These are phyloP conservation scores for Artemisia annua DNA, from an alignment of 129 eudicot genomes.

Conservation along the genomic window DNA sequence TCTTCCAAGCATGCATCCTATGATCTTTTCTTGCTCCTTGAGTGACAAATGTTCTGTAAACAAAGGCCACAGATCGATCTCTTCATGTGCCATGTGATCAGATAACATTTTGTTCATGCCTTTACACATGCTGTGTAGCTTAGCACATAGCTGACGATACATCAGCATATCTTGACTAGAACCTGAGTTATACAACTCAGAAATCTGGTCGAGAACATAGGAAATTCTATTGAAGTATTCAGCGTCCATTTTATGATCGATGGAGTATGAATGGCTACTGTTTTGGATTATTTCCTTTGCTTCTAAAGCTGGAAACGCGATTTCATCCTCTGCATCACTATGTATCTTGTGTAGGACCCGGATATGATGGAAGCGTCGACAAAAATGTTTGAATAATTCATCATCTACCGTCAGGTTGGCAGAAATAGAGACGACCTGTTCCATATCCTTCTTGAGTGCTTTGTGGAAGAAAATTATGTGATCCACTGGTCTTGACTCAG, in stretches of 20 bases:
- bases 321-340: slow-evolving; percentile 72
- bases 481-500: slow-evolving; percentile 73
- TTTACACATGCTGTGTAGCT: slow-evolving; percentile 70
- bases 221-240: slow-evolving; percentile 65
- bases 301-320: slow-evolving; percentile 91
- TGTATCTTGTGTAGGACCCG: slow-evolving; percentile 58
- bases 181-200: slow-evolving; percentile 35
- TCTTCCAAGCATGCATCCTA: slow-evolving; percentile 89
- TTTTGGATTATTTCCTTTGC: slow-evolving; percentile 63
- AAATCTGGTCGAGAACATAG: slow-evolving; percentile 52
- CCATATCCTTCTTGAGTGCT: slow-evolving; percentile 76
- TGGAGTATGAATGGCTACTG: slow-evolving; percentile 62
- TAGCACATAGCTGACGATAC: slow-evolving; percentile 61
- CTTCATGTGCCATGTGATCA: slow-evolving; percentile 80
- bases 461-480: slow-evolving; percentile 77
- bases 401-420: slow-evolving; percentile 52
- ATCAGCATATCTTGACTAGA: slow-evolving; percentile 29
- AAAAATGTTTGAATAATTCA: slow-evolving; percentile 48
- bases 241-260: slow-evolving; percentile 82
- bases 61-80: slow-evolving; percentile 71
- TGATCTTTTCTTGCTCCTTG: slow-evolving; percentile 80
- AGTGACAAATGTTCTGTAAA: slow-evolving; percentile 62
- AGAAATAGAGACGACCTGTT: slow-evolving; percentile 54
- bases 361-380: slow-evolving; percentile 54
- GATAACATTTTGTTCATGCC: slow-evolving; percentile 63